phyloP scores from a whole-genome alignment of 2,329 filamentous ascomycete genomes.

The Colletotrichum chrysophilum region DNA sequence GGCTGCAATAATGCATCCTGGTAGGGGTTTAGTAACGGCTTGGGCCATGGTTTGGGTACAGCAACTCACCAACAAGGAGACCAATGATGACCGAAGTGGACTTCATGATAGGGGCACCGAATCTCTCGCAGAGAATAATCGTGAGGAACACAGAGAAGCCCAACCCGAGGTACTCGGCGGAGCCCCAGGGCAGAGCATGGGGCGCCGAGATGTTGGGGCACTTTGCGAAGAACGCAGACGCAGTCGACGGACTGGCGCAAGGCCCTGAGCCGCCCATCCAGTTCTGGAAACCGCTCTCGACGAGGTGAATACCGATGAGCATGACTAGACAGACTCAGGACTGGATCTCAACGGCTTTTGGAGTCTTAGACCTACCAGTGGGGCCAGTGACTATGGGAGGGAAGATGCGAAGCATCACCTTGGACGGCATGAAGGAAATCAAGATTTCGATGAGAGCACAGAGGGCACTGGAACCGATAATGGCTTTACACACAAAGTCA shows the following conservation, averaged over 20 bases:
- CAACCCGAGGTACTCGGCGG: slow-evolving; percentile 77
- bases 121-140: slow-evolving; percentile 81
- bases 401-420: slow-evolving; percentile 73
- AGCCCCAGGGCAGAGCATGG: slow-evolving; percentile 77
- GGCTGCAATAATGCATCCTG: slow-evolving; percentile 78
- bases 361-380: slow-evolving; percentile 50
- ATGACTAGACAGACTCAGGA: slow-evolving; percentile 40
- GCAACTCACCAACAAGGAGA: slow-evolving; percentile 49
- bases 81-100: slow-evolving; percentile 78
- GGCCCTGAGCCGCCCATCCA: slow-evolving; percentile 78
- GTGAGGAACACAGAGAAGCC: slow-evolving; percentile 82
- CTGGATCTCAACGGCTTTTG: background rate
- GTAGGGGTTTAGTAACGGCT: slow-evolving; percentile 35
- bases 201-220: slow-evolving; percentile 74
- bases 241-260: slow-evolving; percentile 55
- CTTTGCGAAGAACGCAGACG: slow-evolving; percentile 62
- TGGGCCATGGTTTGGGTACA: background rate
- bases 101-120: slow-evolving; percentile 86
- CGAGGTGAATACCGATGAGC: slow-evolving; percentile 76
- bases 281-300: slow-evolving; percentile 73
- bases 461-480: slow-evolving; percentile 72
- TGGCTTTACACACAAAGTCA: slow-evolving; percentile 49
- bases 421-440: slow-evolving; percentile 77
- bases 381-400: slow-evolving; percentile 81
- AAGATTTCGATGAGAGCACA: slow-evolving; percentile 74